Percentiles rank a stretch among this genome's conserved stretches.
These are phyloP conservation scores for Phellopilus nigrolimitatus DNA, from an alignment of 1,284 basidiomycete species.

Conservation along the genomic window DNA sequence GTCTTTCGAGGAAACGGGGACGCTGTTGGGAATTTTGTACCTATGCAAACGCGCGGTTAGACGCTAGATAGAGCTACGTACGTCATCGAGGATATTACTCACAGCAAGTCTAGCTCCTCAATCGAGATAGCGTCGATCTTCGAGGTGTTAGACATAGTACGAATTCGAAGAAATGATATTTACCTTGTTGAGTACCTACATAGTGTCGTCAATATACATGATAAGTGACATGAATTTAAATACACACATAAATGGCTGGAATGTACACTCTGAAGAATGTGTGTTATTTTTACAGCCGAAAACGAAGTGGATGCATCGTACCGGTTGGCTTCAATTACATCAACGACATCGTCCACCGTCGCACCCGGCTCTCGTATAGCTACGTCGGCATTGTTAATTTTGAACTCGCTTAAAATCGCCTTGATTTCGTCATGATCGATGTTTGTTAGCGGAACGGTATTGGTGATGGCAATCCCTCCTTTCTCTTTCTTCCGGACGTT, in stretches of 20 bases:
- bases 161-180: constrained; percentile 10
- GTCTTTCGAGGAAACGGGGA: constrained; percentile 88
- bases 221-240: constrained; percentile 12
- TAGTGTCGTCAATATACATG: constrained; percentile 1
- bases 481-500: constrained; percentile 90
- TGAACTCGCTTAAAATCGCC: constrained; percentile 94
- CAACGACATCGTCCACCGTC: constrained; percentile 97
- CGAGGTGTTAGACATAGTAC: constrained; percentile 22
- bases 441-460: constrained; percentile 96
- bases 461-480: constrained; percentile 90
- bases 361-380: constrained; percentile 90
- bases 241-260: constrained; percentile 79
- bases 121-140: constrained; percentile 98
- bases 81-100: constrained; percentile 29
- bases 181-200: constrained; percentile 74
- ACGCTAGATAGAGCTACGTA: constrained; percentile 16
- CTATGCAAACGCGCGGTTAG: constrained; percentile 30
- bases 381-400: constrained; percentile 85
- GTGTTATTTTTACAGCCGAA: neutral
- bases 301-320: constrained; percentile 28
- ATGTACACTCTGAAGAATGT: constrained; percentile 77
- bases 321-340: constrained; percentile 92
- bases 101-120: constrained; percentile 95
- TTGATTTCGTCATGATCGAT: constrained; percentile 96
- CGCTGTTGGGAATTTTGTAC: constrained; percentile 91